Conservation (phyloP, 192 early-diverging fungal species). For the Backusella tuberculispora region DNA sequence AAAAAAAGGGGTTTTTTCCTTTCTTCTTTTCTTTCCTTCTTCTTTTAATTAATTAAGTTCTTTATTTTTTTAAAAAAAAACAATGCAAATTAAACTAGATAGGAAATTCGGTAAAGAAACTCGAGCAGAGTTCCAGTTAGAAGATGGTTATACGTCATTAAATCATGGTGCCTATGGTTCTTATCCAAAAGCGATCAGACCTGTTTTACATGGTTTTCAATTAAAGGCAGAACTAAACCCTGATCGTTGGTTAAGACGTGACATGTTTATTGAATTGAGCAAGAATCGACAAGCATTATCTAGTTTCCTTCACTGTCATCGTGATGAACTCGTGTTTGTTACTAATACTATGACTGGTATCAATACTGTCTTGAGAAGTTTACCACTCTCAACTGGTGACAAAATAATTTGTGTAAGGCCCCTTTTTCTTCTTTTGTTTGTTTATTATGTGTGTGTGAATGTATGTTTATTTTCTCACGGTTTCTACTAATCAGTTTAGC, state of each 20-base stretch:
- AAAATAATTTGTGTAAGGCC: slow-evolving; percentile 37
- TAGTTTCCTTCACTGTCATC: slow-evolving; percentile 50
- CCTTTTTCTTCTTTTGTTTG: not conserved
- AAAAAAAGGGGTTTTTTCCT: not conserved
- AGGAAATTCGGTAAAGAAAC: slow-evolving; percentile 46
- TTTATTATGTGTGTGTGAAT: not conserved
- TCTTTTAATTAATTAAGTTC: not conserved
- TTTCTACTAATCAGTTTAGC: slow-evolving; percentile 40
- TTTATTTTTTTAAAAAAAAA: not conserved
- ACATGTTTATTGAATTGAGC: slow-evolving; percentile 36
- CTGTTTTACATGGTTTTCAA: slow-evolving; percentile 28
- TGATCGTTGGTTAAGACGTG: slow-evolving; percentile 57
- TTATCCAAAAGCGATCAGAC: slow-evolving; percentile 33
- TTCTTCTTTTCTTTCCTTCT: not conserved
- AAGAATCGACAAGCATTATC: slow-evolving; percentile 44
- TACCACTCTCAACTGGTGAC: slow-evolving; percentile 47
- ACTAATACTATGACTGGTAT: slow-evolving; percentile 60
- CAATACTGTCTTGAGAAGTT: slow-evolving; percentile 56
- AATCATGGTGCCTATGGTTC: slow-evolving; percentile 73
- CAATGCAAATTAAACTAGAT: not conserved
- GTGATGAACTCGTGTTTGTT: slow-evolving; percentile 59
- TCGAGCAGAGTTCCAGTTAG: slow-evolving; percentile 53
- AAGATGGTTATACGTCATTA: slow-evolving; percentile 49
- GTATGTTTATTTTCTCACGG: not conserved
- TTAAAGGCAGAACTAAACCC: slow-evolving; percentile 42